Base-by-base conservation (phyloP, 768 basidiomycete species). In the Chalciporus pseudorubinellus region DNA sequence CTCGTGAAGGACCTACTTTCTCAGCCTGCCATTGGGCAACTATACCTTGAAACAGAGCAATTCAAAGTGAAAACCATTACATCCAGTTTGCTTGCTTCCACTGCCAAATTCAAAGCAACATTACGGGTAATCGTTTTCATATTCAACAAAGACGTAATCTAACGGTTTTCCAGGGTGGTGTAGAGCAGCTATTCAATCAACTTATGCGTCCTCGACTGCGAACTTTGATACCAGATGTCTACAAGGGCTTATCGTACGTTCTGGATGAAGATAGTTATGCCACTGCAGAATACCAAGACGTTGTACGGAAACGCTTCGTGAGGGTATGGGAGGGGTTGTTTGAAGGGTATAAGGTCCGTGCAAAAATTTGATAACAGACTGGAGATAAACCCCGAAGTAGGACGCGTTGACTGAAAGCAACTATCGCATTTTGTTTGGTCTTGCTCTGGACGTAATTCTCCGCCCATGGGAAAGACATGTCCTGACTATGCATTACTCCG, bases 171-270 rank as follows among this genome's bases (percentile, higher is more conserved):
- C 41, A 94, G 92, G 74, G 80, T 3, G 92, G 95, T 14, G 74
- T 97, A 22, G 97, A 99, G 59, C 92, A 95, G 60, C 75, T 98
- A 33, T 98, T 98, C 76, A 98, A 94, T 60, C 95, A 98, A 64
- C 76, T 98, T 10, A 79, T 95, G 60, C 81, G 95, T 18, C 95
- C 97, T 0, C 85, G 84, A 52, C 69, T 99, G 43, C 84, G 97
- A 21, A 88, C 82, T 31, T 74, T 98, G 41, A 77, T 98, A 42
- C 71, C 82, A 6, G 97, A 98, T 54, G 81, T 93, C 7, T 97
- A 95, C 71, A 93, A 87, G 64, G 95, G 95, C 56, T 79, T 93
- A 7, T 83, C 83, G 5, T 98, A 99, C 64, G 68, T 89, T 20
- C 74, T 98, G 13, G 93, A 97, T 61, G 95, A 98, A 46, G 93